phyloP scores from a whole-genome alignment of 75 land plant species.

The Pinus albicaulis region DNA sequence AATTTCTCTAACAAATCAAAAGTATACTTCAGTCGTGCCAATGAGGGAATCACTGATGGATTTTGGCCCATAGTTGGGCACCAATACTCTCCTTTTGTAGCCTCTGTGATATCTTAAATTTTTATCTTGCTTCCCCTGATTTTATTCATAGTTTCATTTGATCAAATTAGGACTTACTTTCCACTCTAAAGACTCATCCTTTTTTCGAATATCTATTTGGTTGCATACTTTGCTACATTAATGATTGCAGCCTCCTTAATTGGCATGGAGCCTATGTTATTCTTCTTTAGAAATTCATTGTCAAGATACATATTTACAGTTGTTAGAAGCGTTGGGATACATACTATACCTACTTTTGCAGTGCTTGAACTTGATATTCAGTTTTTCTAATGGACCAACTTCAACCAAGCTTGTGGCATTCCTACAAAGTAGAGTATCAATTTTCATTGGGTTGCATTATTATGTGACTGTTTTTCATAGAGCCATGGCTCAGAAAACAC shows the following conservation, averaged over 20 bases:
- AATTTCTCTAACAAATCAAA: constrained; percentile 24
- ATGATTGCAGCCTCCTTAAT: constrained; percentile 18
- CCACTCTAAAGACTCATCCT: constrained; percentile 26
- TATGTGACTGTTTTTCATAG: constrained; percentile 42
- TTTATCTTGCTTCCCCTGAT: constrained; percentile 23
- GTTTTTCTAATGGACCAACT: constrained; percentile 10
- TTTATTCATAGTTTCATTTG: constrained; percentile 24
- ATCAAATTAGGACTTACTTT: constrained; percentile 22
- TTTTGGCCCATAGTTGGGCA: constrained; percentile 23
- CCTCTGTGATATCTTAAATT: constrained; percentile 30
- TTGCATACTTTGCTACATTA: constrained; percentile 24
- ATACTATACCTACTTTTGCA: constrained; percentile 23
- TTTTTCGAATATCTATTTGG: constrained; percentile 25
- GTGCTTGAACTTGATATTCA: constrained; percentile 9
- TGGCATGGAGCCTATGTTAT: constrained; percentile 29
- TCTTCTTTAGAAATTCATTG: constrained; percentile 20
- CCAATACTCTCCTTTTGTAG: constrained; percentile 27
- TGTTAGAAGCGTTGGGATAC: constrained; percentile 37
- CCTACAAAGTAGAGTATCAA: constrained; percentile 24
- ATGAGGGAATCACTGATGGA: constrained; percentile 23
- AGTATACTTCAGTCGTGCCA: constrained; percentile 20
- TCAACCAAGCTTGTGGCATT: constrained; percentile 13
- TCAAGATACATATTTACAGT: constrained; percentile 29
- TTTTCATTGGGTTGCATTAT: constrained; percentile 30
- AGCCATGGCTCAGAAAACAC: constrained; percentile 20